phyloP scores from a whole-genome alignment of 371 early-diverging fungal genomes.

The Choanephora cucurbitarum region DNA sequence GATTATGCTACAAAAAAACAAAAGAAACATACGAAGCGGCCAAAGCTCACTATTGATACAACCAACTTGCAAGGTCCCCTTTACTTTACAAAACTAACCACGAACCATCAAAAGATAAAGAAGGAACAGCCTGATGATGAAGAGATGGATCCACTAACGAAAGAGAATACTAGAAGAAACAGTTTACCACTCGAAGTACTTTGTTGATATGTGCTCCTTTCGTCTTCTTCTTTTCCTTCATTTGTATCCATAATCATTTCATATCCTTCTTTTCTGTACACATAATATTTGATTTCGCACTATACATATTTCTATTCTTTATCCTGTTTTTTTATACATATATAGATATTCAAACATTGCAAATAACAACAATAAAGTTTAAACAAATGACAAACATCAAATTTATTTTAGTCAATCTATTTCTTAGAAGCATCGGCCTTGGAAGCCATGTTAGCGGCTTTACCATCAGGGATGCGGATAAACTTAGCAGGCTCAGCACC shows the following conservation, averaged over 20 bases:
- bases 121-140: background rate
- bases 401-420: background rate
- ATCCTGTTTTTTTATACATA: no score
- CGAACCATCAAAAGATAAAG: conserved; percentile 36
- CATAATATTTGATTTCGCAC: no score
- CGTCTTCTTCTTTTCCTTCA: no score
- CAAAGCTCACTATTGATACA: conserved; percentile 45
- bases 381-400: no score
- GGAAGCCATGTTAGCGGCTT: conserved; percentile 74
- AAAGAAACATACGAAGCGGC: conserved; percentile 16
- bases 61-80: conserved; percentile 43
- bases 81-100: conserved; percentile 47
- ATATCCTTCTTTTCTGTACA: no score
- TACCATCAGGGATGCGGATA: conserved; percentile 94
- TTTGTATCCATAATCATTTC: no score
- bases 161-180: conserved; percentile 32
- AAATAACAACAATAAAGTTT: no score
- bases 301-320: no score
- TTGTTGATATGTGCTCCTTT: no score
- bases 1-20: conserved; percentile 8
- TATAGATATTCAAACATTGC: no score
- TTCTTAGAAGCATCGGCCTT: conserved; percentile 45
- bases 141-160: conserved; percentile 18
- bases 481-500: conserved; percentile 66
- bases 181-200: conserved; percentile 15